Evolutionary conservation across 2,329 filamentous ascomycete species (phyloP), one percentile per base, ranked within the genome.

Genomic region (Aspergillus puulaauensis): DNA sequence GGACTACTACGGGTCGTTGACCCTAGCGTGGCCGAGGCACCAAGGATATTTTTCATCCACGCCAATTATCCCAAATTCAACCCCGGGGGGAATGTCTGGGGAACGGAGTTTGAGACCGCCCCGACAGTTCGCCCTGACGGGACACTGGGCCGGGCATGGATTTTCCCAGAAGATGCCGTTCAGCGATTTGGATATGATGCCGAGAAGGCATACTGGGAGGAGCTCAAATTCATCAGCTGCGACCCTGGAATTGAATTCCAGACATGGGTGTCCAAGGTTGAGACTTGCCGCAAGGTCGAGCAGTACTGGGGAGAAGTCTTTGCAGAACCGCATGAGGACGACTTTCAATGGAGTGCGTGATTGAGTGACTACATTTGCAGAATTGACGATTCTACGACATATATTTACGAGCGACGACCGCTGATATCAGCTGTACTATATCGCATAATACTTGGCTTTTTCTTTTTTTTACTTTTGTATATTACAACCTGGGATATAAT

Each of bases 31-130:
- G 72, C 68, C 17, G 59, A 67, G 19, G 52, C 73, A 6, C 73
- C 74, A 2, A 70, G 64, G 3, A 62, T 72, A 12, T 74, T 75
- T 54, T 77, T 77, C 43, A 67, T 78, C 35, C 75, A 78, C 55
- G 73, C 74, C 23, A 75, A 77, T 54, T 70, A 75, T 45, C 75
- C 75, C 24, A 77, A 77, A 54, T 74, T 78, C 51, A 75, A 77
- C 44, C 75, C 75, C 0, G 67, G 68, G 4, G 73, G 73, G 45
- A 69, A 72, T 11, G 65, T 77, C 3, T 77, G 76, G 50, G 75
- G 74, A 7, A 61, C 67, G 41, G 65, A 68, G 3, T 76, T 69
- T 64, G 75, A 76, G 47, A 74, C 71, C 3, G 65, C 69, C 1
- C 75, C 75, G 21, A 74, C 72, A 0, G 56, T 73, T 6, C 69